Base-by-base conservation (phyloP, 768 basidiomycete species). In the Lentinula lateritia region DNA sequence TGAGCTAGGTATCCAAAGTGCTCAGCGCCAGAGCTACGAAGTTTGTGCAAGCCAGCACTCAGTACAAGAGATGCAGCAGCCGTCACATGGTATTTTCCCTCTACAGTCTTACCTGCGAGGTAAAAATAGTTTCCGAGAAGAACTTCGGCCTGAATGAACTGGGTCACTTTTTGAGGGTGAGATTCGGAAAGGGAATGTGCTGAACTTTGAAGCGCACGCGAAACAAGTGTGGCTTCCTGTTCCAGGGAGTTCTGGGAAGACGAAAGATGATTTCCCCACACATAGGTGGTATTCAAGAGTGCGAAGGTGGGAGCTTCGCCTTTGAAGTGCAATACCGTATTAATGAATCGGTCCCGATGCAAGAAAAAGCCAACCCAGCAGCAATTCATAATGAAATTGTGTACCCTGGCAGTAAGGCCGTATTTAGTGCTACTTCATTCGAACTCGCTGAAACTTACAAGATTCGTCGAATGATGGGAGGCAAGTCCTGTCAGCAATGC, bases 91-190 rank as follows among this genome's bases (percentile, higher is more conserved):
- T 84, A 85, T 48, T 74, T 75, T 0, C 82, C 86, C 74, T 63
- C 65, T 67, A 84, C 69, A 7, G 74, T 67, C 16, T 82, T 74
- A 35, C 78, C 80, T 20, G 75, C 72, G 54, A 73, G 73, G 57
- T 84, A 77, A 69, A 83, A 82, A 66, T 82, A 85, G 56, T 75
- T 75, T 0, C 82, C 76, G 32, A 88, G 72, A 13, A 88, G 73
- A 0, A 87, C 71, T 53, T 86, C 80, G 0, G 80, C 73, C 62
- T 84, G 83, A 16, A 84, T 72, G 20, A 74, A 69, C 20, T 82
- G 74, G 28, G 82, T 64, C 13, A 78, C 73, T 55, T 63, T 67
- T 8, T 72, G 70, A 28, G 76, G 75, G 20, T 82, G 81, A 15
- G 74, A 74, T 16, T 73, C 71, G 12, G 76, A 70, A 6, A 80